Evolutionary conservation across 2,329 filamentous ascomycete genomes (phyloP).

Genomic region (Ceratocystis cubensis): DNA sequence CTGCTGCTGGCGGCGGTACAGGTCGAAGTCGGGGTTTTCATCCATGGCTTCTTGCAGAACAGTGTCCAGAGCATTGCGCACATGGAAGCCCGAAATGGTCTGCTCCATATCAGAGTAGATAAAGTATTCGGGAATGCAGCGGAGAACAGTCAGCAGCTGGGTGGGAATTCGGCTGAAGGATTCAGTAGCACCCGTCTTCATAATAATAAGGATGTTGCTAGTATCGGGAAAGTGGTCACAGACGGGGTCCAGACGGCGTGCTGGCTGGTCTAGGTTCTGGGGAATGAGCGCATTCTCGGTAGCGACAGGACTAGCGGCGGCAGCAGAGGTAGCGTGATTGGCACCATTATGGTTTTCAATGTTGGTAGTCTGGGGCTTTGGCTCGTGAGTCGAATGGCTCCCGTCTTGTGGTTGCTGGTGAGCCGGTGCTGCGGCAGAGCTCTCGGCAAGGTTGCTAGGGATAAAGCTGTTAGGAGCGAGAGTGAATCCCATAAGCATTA

Average conservation of each 20-base stretch:
- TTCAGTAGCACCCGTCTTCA: conserved; percentile 48
- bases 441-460: not conserved
- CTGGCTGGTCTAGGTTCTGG: conserved; percentile 21
- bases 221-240: conserved; percentile 34
- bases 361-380: not conserved
- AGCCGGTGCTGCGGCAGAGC: conserved; percentile 14
- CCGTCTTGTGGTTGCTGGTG: conserved; percentile 14
- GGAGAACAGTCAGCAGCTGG: conserved; percentile 41
- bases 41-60: conserved; percentile 34
- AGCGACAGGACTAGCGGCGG: conserved; percentile 5
- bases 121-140: conserved; percentile 39
- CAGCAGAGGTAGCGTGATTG: not conserved
- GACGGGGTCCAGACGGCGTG: conserved; percentile 24
- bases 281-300: conserved; percentile 10
- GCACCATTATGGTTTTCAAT: not conserved
- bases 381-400: conserved; percentile 3
- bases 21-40: conserved; percentile 38
- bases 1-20: conserved; percentile 35
- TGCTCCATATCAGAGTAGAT: conserved; percentile 47
- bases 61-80: conserved; percentile 37
- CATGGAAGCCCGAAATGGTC: conserved; percentile 33
- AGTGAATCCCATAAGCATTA: conserved; percentile 20
- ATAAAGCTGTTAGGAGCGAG: conserved; percentile 15
- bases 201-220: conserved; percentile 37
- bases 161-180: conserved; percentile 40